Base-by-base conservation (phyloP, 305 asterid genomes). In the Fraxinus floribunda region DNA sequence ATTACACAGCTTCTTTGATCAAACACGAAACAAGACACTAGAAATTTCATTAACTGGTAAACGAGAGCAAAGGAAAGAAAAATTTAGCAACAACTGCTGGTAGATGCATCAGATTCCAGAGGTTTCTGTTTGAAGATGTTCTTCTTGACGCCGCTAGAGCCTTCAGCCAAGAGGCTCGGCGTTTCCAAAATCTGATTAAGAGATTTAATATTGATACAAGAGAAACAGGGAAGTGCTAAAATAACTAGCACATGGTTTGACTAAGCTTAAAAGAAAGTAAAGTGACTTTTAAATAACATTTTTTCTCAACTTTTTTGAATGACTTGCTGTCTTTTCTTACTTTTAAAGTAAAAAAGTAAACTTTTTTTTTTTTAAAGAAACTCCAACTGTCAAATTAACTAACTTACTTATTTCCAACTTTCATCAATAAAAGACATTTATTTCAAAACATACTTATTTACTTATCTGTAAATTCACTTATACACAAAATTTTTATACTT, bases 101-200 rank as follows among this genome's bases (percentile, higher is more conserved):
- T 78, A 32, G 97, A 85, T 62, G 92, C 93, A 84, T 88, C 94
- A 1, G 92, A 18, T 79, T 90, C 94, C 0, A 94, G 94, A 55
- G 98, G 94, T 86, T 93, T 93, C 93, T 96, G 97, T 87, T 88
- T 96, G 89, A 96, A 96, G 81, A 96, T 96, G 91, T 96, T 96
- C 89, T 88, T 93, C 82, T 87, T 93, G 60, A 86, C 89, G 24
- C 93, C 94, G 10, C 92, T 88, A 41, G 95, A 91, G 71, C 97
- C 97, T 86, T 92, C 97, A 0, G 95, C 95, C 90, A 94, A 84
- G 29, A 96, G 97, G 80, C 92, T 89, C 0, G 98, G 98, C 3
- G 97, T 96, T 77, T 96, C 99, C 94, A 96, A 81, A 57, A 96
- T 93, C 99, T 96, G 93, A 79, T 16, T 5, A 75, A 52, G 39